Conservation (phyloP, 768 basidiomycete genomes). For the Russula vinacea region DNA sequence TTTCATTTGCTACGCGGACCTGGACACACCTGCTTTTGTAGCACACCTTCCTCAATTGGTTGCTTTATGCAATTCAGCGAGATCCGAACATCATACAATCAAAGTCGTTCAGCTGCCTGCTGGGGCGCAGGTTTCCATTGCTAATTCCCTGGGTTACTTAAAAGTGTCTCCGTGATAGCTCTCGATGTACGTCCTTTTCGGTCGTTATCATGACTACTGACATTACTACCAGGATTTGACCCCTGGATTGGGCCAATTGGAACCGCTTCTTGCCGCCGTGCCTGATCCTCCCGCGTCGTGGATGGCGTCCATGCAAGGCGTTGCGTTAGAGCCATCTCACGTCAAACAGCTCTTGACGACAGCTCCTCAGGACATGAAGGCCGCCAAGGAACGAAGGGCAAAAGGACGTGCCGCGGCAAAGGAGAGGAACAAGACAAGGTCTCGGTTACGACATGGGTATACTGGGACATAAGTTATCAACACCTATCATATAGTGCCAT, state of each 20-base stretch:
- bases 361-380: constrained; percentile 75
- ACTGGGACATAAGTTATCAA: background rate
- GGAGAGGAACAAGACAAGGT: constrained; percentile 31
- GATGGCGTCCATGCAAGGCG: constrained; percentile 43
- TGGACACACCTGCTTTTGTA: constrained; percentile 68
- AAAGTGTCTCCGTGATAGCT: constrained; percentile 62
- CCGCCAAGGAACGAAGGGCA: constrained; percentile 55
- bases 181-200: constrained; percentile 52
- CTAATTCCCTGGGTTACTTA: constrained; percentile 56
- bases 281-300: constrained; percentile 63
- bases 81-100: constrained; percentile 34
- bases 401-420: constrained; percentile 52
- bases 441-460: background rate
- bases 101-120: constrained; percentile 64
- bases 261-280: constrained; percentile 47
- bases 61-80: constrained; percentile 64
- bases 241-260: constrained; percentile 37
- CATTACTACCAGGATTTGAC: constrained; percentile 40
- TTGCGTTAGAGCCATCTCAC: constrained; percentile 60
- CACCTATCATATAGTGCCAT: background rate
- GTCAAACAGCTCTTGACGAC: constrained; percentile 79
- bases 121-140: constrained; percentile 60
- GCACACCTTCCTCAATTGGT: constrained; percentile 75
- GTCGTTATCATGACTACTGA: constrained; percentile 12
- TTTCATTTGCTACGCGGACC: constrained; percentile 70